Base-by-base conservation (phyloP, 2,329 filamentous ascomycete genomes). In the Aureobasidium uvarum region DNA sequence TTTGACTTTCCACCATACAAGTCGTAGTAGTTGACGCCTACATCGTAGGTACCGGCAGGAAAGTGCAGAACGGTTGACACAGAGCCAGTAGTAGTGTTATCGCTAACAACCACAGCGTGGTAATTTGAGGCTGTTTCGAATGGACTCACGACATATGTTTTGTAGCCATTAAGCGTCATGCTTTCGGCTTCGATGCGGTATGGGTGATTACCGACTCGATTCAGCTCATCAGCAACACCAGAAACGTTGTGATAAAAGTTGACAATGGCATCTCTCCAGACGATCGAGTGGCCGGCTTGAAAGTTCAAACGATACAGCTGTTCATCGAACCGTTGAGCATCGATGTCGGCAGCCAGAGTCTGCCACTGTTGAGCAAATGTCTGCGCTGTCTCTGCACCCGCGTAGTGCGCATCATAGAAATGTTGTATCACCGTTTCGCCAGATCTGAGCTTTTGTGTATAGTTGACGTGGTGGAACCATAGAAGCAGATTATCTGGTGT, bases 391-490 rank as follows among this genome's bases (percentile, higher is more conserved):
- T 79, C 81, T 5, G 86, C 83, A 7, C 86, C 86, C 8, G 76
- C 74, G 68, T 88, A 87, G 67, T 88, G 86, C 0, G 85, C 84
- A 67, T 88, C 82, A 70, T 88, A 88, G 73, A 88, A 86, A 70
- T 87, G 84, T 70, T 88, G 86, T 60, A 88, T 87, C 2, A 91
- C 86, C 0, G 88, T 89, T 74, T 87, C 84, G 13, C 86, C 86
- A 0, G 83, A 85, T 11, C 86, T 80, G 1, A 91, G 80, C 7
- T 73, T 74, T 45, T 89, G 84, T 0, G 85, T 89, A 72, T 89
- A 91, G 3, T 83, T 82, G 0, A 91, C 86, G 71, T 91, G 89
- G 73, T 91, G 89, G 76, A 91, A 91, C 88, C 88, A 91, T 2
- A 91, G 78, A 2, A 91, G 74, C 1, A 91, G 77, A 25, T 90